Conservation (phyloP, 2,329 filamentous ascomycete species). For the Zymoseptoria pseudotritici region DNA sequence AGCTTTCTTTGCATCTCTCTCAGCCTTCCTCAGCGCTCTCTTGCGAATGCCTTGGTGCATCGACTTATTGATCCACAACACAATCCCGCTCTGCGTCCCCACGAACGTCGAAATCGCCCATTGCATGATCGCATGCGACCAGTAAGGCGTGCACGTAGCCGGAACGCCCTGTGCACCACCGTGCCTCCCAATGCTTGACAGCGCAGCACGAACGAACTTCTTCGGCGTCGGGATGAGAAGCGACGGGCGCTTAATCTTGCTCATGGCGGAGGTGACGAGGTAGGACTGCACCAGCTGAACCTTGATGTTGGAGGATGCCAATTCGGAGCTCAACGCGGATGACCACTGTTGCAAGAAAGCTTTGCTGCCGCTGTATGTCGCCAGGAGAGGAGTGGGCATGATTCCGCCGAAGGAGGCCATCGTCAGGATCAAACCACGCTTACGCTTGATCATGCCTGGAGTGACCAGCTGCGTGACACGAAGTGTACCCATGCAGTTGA, state of each 20-base stretch:
- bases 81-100: slow-evolving; percentile 50
- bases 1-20: slow-evolving; percentile 68
- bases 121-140: slow-evolving; percentile 83
- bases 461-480: slow-evolving; percentile 79
- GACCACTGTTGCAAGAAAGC: slow-evolving; percentile 98
- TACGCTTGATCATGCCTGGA: slow-evolving; percentile 75
- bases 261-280: slow-evolving; percentile 93
- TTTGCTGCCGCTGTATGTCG: slow-evolving; percentile 96
- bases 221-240: slow-evolving; percentile 73
- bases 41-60: slow-evolving; percentile 81
- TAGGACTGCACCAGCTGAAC: slow-evolving; percentile 91
- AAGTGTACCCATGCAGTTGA: slow-evolving; percentile 90
- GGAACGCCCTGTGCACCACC: slow-evolving; percentile 72
- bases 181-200: slow-evolving; percentile 71
- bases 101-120: slow-evolving; percentile 63
- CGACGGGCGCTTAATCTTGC: slow-evolving; percentile 78
- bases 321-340: slow-evolving; percentile 72
- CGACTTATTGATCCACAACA: slow-evolving; percentile 54
- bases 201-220: slow-evolving; percentile 68
- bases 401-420: slow-evolving; percentile 97
- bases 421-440: slow-evolving; percentile 82
- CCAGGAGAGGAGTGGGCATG: slow-evolving; percentile 82
- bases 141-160: slow-evolving; percentile 85
- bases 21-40: slow-evolving; percentile 75
- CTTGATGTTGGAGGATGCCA: slow-evolving; percentile 71